A percentile compares a stretch with the other conserved stretches of the same genome.
phyloP scores from a whole-genome alignment of 2,329 filamentous ascomycete species.

The Neurospora crassa region DNA sequence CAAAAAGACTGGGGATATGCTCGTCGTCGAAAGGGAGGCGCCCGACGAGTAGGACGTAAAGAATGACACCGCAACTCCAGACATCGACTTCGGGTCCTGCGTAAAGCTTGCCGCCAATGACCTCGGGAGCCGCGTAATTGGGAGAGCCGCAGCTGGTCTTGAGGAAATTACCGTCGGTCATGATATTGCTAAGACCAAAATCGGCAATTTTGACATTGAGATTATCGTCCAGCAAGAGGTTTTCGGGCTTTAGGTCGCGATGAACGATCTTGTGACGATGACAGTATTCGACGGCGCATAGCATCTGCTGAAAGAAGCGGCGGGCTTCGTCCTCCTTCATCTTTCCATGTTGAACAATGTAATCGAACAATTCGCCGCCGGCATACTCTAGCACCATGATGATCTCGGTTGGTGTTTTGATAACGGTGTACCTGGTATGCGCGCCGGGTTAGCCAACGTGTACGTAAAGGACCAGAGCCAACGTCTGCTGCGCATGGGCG shows the following conservation, averaged over 20 bases:
- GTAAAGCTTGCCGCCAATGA: conserved; percentile 95
- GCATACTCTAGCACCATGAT: conserved; percentile 99
- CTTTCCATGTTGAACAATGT: conserved; percentile 88
- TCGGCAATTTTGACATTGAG: conserved; percentile 99
- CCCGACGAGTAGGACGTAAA: conserved; percentile 73
- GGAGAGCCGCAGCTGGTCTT: conserved; percentile 98
- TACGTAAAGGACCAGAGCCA: not conserved
- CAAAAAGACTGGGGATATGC: conserved; percentile 93
- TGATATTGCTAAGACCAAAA: conserved; percentile 97
- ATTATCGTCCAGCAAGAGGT: conserved; percentile 85
- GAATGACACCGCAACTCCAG: conserved; percentile 91
- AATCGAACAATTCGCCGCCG: conserved; percentile 93
- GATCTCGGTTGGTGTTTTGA: conserved; percentile 88
- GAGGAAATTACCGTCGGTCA: conserved; percentile 98
- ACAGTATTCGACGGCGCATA: conserved; percentile 97
- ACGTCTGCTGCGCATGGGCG: not conserved
- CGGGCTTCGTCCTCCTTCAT: conserved; percentile 89
- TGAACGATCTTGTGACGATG: conserved; percentile 98
- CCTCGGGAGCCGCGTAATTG: conserved; percentile 95
- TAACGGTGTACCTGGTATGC: conserved; percentile 71
- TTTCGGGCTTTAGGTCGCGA: conserved; percentile 94
- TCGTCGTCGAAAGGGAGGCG: conserved; percentile 95
- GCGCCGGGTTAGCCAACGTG: conserved; percentile 16
- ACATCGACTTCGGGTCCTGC: conserved; percentile 97
- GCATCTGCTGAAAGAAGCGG: conserved; percentile 98